These are phyloP conservation scores for Paracoccidioides brasiliensis DNA, from an alignment of 2,329 filamentous ascomycete species.

Conservation along the genomic window DNA sequence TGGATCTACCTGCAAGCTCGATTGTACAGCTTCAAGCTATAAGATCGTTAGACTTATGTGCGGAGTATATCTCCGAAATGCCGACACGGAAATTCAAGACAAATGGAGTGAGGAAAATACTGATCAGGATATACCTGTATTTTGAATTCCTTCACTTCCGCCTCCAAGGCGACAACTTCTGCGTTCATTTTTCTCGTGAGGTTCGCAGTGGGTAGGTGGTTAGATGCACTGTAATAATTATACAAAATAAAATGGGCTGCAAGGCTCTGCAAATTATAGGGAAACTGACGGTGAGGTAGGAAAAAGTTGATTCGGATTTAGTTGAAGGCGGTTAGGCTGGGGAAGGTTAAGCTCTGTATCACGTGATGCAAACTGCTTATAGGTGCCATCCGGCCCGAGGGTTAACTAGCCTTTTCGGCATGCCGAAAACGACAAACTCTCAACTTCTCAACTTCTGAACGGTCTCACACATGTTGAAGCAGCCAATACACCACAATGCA, in stretches of 20 bases:
- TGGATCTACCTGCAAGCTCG: slow-evolving; percentile 66
- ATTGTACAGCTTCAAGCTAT: slow-evolving; percentile 64
- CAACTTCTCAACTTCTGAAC: not conserved
- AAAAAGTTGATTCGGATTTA: not conserved
- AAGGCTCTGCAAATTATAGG: not conserved
- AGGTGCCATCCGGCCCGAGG: no score
- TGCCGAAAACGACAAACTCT: not conserved
- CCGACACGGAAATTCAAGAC: not conserved
- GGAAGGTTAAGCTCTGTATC: not conserved
- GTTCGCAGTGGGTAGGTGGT: no score
- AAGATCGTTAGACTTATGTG: not conserved
- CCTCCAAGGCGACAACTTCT: slow-evolving; percentile 32
- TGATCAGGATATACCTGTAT: slow-evolving; percentile 34
- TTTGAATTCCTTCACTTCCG: slow-evolving; percentile 47
- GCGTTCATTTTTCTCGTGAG: slow-evolving; percentile 22
- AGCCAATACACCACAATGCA: no score
- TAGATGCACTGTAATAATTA: not conserved
- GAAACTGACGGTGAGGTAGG: not conserved
- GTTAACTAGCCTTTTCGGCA: no score
- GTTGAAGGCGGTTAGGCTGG: not conserved
- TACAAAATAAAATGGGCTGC: not conserved
- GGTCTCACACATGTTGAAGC: not conserved
- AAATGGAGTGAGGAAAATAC: not conserved
- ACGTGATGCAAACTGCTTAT: not conserved
- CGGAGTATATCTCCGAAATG: not conserved